Evolutionary conservation across 2,329 filamentous ascomycete species (phyloP).

Genomic region (Colletotrichum sp.): DNA sequence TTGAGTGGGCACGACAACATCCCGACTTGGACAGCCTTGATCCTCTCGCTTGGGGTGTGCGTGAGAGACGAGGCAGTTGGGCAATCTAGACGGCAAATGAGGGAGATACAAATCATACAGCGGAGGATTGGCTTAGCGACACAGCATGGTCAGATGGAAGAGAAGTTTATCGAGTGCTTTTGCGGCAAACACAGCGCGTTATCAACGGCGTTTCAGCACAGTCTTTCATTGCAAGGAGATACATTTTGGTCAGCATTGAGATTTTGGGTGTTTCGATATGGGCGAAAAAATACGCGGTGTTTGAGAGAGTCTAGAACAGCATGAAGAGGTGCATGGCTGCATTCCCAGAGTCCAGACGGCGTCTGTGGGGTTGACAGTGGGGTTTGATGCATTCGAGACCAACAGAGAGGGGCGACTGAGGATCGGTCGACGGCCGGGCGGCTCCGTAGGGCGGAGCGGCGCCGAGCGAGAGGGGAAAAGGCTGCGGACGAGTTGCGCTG

Average conservation of each 20-base stretch:
- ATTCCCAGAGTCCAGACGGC: conserved; percentile 1
- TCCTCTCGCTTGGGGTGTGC: conserved; percentile 70
- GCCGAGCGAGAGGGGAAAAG: not conserved
- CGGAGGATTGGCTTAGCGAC: not conserved
- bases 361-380: conserved; percentile 4
- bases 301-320: conserved; percentile 1
- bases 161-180: not conserved
- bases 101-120: not conserved
- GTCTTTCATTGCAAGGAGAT: not conserved
- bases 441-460: not conserved
- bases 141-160: not conserved
- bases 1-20: conserved; percentile 89
- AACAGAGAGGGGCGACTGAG: not conserved
- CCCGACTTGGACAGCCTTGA: conserved; percentile 70
- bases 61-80: conserved; percentile 74
- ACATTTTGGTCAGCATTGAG: not conserved
- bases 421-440: not conserved
- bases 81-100: conserved; percentile 48
- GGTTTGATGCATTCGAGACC: not conserved
- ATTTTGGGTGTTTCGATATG: conserved; percentile 10
- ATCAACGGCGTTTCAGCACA: conserved; percentile 4
- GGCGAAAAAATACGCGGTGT: not conserved
- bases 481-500: not conserved
- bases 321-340: not conserved
- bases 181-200: not conserved